These are phyloP conservation scores for Vishniacozyma victoriae DNA, from an alignment of 768 basidiomycete genomes.

Conservation along the genomic window DNA sequence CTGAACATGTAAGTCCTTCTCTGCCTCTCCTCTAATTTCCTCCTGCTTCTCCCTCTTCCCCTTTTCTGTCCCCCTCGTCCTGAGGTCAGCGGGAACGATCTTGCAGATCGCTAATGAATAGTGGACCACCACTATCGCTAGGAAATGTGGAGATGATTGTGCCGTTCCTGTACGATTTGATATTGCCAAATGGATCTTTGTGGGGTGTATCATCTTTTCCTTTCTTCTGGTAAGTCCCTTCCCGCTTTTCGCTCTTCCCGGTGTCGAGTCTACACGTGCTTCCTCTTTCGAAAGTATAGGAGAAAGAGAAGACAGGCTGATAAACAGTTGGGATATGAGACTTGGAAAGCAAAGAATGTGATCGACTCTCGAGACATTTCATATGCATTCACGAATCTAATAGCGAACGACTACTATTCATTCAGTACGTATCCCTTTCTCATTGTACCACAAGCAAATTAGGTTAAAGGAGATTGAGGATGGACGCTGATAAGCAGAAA, in stretches of 20 bases:
- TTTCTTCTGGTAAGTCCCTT: conserved; percentile 72
- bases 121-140: conserved; percentile 90
- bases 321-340: conserved; percentile 77
- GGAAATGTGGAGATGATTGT: conserved; percentile 62
- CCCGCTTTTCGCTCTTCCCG: neutral
- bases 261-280: too few species aligned
- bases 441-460: too few species aligned
- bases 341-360: conserved; percentile 85
- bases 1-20: conserved; percentile 51
- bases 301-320: neutral
- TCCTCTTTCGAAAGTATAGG: neutral
- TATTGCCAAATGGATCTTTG: conserved; percentile 92
- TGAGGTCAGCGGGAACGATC: too few species aligned
- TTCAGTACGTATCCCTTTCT: conserved; percentile 59
- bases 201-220: conserved; percentile 97
- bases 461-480: neutral
- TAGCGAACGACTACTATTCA: conserved; percentile 95
- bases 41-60: neutral
- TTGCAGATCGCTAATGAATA: neutral
- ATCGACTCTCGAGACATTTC: conserved; percentile 93
- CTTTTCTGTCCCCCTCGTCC: too few species aligned
- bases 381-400: conserved; percentile 94
- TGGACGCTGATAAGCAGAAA: neutral
- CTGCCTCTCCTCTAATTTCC: neutral
- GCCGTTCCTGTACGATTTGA: conserved; percentile 74